Base-by-base conservation (phyloP, 2,329 filamentous ascomycete genomes). In the Fusarium coicis region DNA sequence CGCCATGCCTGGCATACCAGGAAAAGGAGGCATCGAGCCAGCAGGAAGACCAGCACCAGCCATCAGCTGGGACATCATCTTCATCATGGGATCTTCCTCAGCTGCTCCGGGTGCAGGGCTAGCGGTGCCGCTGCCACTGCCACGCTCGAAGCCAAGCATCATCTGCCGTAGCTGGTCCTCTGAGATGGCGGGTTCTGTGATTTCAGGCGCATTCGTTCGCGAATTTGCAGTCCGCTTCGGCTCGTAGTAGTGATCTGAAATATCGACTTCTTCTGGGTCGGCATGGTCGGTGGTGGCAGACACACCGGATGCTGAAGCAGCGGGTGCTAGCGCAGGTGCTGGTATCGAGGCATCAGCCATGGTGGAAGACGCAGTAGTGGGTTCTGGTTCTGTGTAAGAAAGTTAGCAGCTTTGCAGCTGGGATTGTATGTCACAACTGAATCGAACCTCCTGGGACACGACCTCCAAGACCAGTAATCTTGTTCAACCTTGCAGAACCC, bases 211-310 rank as follows among this genome's bases (percentile, higher is more conserved):
- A 37, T 79, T 71, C 12, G 15, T 34, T 37, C 81, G 75, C 57
- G 84, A 77, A 32, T 69, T 77, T n/a, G 70, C 76, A 12, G 76
- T 70, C 15, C 83, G 82, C 30, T 84, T 81, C 3, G 91, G 91
- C 39, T 87, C 82, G 81, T 92, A 93, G 81, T 87, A 91, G 82
- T 93, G 92, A 72, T 92, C 83, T n/a, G 92, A 93, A 74, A 96
- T 94, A 80, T 95, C 93, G 72, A 94, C 88, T 81, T 95, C 93
- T 10, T 91, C 92, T 10, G 93, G 93, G 76, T 93, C 92, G 63
- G 86, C 89, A 76, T 87, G 83, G 34, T 81, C 79, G 28, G 80
- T 72, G 34, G 78, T 57, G 12, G 79, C 46, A 43, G 77, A 44
- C 82, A 79, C 74, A 43, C 80, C 71, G 16, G 81, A 63, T 46